A percentile compares a stretch with the other conserved stretches of the same genome.
phyloP scores from a whole-genome alignment of 2,329 filamentous ascomycete species.

The Zopfia rhizophila region DNA sequence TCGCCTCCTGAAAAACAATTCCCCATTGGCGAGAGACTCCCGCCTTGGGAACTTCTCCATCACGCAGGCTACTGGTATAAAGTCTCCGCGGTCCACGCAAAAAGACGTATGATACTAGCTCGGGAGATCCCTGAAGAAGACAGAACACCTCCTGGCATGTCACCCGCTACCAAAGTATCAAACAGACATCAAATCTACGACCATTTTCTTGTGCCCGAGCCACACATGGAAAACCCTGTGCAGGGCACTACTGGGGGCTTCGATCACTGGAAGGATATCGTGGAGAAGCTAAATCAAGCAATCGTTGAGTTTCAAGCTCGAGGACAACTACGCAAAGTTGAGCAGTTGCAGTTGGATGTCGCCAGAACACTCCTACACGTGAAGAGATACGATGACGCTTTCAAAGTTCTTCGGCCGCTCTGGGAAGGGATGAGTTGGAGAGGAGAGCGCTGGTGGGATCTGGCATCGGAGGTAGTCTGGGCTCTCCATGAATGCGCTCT shows the following conservation, averaged over 20 bases:
- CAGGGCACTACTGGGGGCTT: slow-evolving; percentile 55
- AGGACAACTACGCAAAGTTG: slow-evolving; percentile 64
- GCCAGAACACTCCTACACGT: slow-evolving; percentile 64
- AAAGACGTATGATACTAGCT: slow-evolving; percentile 61
- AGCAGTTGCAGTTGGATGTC: slow-evolving; percentile 65
- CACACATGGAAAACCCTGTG: slow-evolving; percentile 64
- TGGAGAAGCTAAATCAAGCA: slow-evolving; percentile 59
- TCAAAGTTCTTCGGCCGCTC: slow-evolving; percentile 61
- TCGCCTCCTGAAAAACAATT: slow-evolving; percentile 63
- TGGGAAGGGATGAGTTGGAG: slow-evolving; percentile 70
- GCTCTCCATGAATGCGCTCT: slow-evolving; percentile 64
- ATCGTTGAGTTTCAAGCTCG: slow-evolving; percentile 62
- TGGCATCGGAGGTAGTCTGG: slow-evolving; percentile 65
- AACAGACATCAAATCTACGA: slow-evolving; percentile 66
- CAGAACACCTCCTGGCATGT: slow-evolving; percentile 64
- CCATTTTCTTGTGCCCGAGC: slow-evolving; percentile 68
- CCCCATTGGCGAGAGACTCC: slow-evolving; percentile 59
- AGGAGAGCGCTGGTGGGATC: slow-evolving; percentile 67
- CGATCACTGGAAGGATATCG: slow-evolving; percentile 63
- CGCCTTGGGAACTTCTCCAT: slow-evolving; percentile 68
- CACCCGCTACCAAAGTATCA: slow-evolving; percentile 65
- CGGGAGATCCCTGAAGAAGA: slow-evolving; percentile 69
- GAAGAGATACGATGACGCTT: slow-evolving; percentile 62
- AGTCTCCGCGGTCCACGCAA: slow-evolving; percentile 63
- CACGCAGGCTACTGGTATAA: slow-evolving; percentile 72